Base-by-base conservation (phyloP, 1,284 basidiomycete species). In the Thelephora terrestris region DNA sequence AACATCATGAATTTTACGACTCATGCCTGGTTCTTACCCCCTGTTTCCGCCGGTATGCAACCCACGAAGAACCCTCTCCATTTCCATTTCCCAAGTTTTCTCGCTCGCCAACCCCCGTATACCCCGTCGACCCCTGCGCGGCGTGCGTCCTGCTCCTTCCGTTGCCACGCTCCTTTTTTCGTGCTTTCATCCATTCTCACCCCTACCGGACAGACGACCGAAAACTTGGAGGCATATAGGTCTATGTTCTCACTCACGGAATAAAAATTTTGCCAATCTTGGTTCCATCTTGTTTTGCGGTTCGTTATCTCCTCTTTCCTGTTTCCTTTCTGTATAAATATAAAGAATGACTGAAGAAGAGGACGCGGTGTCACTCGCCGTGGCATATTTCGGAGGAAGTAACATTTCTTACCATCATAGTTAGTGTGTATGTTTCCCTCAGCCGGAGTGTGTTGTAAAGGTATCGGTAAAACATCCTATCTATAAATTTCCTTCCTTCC, bases 231-330 rank as follows among this genome's bases (percentile, higher is more conserved):
- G 29, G 7, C 29, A 32, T 32, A 32, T 27, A 32, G 29, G 29
- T 32, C 29, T 10, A 32, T 32, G 29, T 32, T 10, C 29, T 12
- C 12, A 32, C 7, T 14, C 29, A 32, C 29, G 14, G 29, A 5
- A 32, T 12, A 32, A 45, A 49, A 43, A 23, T 23, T 37, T 23
- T 34, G 38, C 32, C 42, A 46, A 40, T 43, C 44, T 45, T 37
- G 24, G 49, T 24, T 25, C 23, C 42, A 50, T 45, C 25, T 40
- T 43, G 36, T 40, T 45, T 47, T 37, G 39, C 39, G 21, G 25
- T 43, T 47, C 32, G 23, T 47, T 58, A 48, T 46, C 48, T 57
- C 60, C 60, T 64, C 47, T 45, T 48, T 53, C 49, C 16, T 16
- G 34, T 50, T 46, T 35, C 43, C 42, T 48, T 49, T 51, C 44